A percentile compares a stretch with the other conserved stretches of the same genome.
These are phyloP conservation scores for Prunus persica DNA, from an alignment of 306 rosid genomes.

Conservation along the genomic window DNA sequence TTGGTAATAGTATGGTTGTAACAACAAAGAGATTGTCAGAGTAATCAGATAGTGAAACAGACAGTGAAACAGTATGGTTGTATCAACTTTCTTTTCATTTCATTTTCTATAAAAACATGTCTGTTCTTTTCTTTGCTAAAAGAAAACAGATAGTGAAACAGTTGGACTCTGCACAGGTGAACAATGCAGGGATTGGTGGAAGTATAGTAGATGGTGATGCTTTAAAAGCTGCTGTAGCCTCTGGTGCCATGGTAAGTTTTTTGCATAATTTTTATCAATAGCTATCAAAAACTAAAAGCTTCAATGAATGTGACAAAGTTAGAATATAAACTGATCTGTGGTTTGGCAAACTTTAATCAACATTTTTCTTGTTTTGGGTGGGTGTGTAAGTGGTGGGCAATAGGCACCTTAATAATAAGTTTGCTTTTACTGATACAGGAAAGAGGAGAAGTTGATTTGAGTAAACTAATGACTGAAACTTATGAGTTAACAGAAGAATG, in stretches of 20 bases:
- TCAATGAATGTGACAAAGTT: neutral
- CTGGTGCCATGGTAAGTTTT: constrained; percentile 6
- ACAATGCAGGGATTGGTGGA: constrained; percentile 55
- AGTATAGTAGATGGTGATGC: constrained; percentile 25
- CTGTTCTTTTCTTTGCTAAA: too few relatives aligned
- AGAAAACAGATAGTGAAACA: neutral
- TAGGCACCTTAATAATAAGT: too few relatives aligned
- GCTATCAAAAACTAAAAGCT: neutral
- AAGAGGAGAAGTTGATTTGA: too few relatives aligned
- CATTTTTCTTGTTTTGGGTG: too few relatives aligned
- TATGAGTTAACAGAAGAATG: too few relatives aligned
- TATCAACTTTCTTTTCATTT: too few relatives aligned
- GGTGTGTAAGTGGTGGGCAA: too few relatives aligned
- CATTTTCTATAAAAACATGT: too few relatives aligned
- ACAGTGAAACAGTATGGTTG: too few relatives aligned
- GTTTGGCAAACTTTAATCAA: neutral
- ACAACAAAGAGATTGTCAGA: neutral
- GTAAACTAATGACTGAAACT: too few relatives aligned
- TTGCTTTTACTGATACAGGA: too few relatives aligned
- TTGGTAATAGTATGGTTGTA: neutral
- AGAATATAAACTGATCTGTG: neutral
- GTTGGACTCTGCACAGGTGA: constrained; percentile 25
- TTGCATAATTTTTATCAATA: neutral
- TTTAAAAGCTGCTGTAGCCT: neutral
- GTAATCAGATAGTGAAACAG: too few relatives aligned